phyloP scores from a whole-genome alignment of 305 asterid species.

The Solanum hybrid region DNA sequence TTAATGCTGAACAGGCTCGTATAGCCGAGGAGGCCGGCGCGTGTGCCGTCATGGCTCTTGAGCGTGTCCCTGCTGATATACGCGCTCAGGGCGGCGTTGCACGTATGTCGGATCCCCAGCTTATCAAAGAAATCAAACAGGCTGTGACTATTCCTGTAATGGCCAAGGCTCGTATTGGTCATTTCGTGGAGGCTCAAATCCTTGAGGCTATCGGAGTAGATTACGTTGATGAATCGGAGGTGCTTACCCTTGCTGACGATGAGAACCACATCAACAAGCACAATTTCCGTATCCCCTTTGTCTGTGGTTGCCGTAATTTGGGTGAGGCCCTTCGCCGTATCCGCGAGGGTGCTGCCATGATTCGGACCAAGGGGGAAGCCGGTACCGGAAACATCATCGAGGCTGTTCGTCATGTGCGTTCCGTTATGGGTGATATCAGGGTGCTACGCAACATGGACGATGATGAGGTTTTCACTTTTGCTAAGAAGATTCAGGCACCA shows the following conservation, averaged over 20 bases:
- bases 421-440: conserved; percentile 92
- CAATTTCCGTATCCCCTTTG: conserved; percentile 93
- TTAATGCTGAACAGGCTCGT: conserved; percentile 79
- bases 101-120: conserved; percentile 91
- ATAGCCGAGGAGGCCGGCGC: conserved; percentile 97
- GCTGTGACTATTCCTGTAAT: conserved; percentile 97
- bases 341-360: conserved; percentile 98
- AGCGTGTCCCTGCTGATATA: conserved; percentile 98
- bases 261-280: conserved; percentile 90
- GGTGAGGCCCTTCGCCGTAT: conserved; percentile 95
- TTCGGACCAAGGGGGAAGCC: conserved; percentile 96
- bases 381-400: conserved; percentile 86
- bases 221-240: conserved; percentile 92
- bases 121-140: conserved; percentile 90
- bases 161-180: conserved; percentile 97
- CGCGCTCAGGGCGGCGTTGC: conserved; percentile 99
- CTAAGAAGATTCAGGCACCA: conserved; percentile 73
- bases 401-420: conserved; percentile 92
- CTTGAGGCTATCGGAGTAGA: conserved; percentile 86
- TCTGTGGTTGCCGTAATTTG: conserved; percentile 94
- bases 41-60: conserved; percentile 97
- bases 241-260: conserved; percentile 80
- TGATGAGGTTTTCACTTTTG: conserved; percentile 87
- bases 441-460: conserved; percentile 92
- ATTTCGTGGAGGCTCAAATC: conserved; percentile 95